Percentiles rank a stretch among this genome's conserved stretches.
These are phyloP conservation scores for Symmetrospora coprosmae DNA, from an alignment of 768 basidiomycete species.

Conservation along the genomic window DNA sequence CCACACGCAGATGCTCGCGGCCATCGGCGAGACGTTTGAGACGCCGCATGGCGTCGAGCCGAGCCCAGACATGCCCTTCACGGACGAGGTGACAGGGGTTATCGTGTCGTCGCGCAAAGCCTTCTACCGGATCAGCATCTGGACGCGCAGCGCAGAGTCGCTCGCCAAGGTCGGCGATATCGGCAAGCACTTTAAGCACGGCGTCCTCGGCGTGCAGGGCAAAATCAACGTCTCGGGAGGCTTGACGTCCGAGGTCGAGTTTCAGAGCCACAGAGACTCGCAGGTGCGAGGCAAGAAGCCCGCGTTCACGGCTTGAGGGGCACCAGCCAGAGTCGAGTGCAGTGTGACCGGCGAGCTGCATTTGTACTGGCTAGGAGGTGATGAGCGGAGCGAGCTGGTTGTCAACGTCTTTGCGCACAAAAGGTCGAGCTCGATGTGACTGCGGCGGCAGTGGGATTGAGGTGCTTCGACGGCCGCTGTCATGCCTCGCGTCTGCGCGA, in stretches of 20 bases:
- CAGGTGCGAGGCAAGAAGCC: slow-evolving; percentile 23
- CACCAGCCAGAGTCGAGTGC: background rate
- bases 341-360: too few species aligned
- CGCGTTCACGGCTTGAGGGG: background rate
- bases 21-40: slow-evolving; percentile 97
- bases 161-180: slow-evolving; percentile 33
- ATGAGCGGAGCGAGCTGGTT: too few species aligned
- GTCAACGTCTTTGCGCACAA: too few species aligned
- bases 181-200: slow-evolving; percentile 64
- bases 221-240: slow-evolving; percentile 24
- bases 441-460: too few species aligned
- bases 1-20: slow-evolving; percentile 87
- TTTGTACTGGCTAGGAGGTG: too few species aligned
- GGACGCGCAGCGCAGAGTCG: slow-evolving; percentile 63
- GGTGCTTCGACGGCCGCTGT: too few species aligned
- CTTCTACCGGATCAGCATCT: slow-evolving; percentile 94
- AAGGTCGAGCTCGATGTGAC: too few species aligned
- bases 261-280: slow-evolving; percentile 31
- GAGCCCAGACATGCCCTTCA: slow-evolving; percentile 40
- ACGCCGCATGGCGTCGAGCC: slow-evolving; percentile 48
- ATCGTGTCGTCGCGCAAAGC: slow-evolving; percentile 86
- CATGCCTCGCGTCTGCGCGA: too few species aligned
- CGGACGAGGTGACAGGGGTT: slow-evolving; percentile 56
- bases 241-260: slow-evolving; percentile 33
- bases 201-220: slow-evolving; percentile 55